A percentile compares a stretch with the other conserved stretches of the same genome.
These are phyloP conservation scores for Huntiella bhutanensis DNA, from an alignment of 2,329 filamentous ascomycete species.

Conservation along the genomic window DNA sequence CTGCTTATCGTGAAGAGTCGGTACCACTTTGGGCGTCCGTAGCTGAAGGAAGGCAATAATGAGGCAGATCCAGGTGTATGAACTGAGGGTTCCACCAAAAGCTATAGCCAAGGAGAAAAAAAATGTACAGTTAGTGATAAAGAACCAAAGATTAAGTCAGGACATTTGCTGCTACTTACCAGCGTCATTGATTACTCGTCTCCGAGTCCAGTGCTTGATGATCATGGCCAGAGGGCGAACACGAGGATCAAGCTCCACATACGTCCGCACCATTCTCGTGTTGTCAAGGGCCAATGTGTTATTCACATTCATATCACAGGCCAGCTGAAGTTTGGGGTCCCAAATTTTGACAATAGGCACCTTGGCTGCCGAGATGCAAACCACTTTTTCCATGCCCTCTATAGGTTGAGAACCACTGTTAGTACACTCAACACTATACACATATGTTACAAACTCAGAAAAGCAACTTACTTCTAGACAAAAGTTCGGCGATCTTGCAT, in stretches of 20 bases:
- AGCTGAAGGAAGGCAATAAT: constrained; percentile 93
- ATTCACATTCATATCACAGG: constrained; percentile 98
- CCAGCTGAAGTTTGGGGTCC: constrained; percentile 78
- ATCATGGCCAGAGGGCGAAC: constrained; percentile 90
- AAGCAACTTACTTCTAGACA: constrained; percentile 60
- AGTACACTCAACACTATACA: background rate
- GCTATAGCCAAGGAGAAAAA: constrained; percentile 30
- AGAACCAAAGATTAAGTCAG: background rate
- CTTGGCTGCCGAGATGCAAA: constrained; percentile 86
- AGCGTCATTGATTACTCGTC: constrained; percentile 84
- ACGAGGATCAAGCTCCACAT: constrained; percentile 80
- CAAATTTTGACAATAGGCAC: constrained; percentile 98
- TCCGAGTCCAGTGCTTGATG: constrained; percentile 92
- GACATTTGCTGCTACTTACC: constrained; percentile 37
- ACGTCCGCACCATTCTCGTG: constrained; percentile 93
- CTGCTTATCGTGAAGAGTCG: constrained; percentile 59
- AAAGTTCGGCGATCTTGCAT: constrained; percentile 71
- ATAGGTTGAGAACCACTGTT: constrained; percentile 15
- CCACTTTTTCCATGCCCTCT: constrained; percentile 94
- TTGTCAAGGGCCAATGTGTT: constrained; percentile 90
- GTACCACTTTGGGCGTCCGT: constrained; percentile 64
- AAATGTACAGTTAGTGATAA: background rate
- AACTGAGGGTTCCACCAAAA: constrained; percentile 84
- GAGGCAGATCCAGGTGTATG: constrained; percentile 98
- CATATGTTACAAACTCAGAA: background rate